A percentile compares a stretch with the other conserved stretches of the same genome.
phyloP scores from a whole-genome alignment of 2,329 filamentous ascomycete genomes.

The Magnaporthiopsis poae region DNA sequence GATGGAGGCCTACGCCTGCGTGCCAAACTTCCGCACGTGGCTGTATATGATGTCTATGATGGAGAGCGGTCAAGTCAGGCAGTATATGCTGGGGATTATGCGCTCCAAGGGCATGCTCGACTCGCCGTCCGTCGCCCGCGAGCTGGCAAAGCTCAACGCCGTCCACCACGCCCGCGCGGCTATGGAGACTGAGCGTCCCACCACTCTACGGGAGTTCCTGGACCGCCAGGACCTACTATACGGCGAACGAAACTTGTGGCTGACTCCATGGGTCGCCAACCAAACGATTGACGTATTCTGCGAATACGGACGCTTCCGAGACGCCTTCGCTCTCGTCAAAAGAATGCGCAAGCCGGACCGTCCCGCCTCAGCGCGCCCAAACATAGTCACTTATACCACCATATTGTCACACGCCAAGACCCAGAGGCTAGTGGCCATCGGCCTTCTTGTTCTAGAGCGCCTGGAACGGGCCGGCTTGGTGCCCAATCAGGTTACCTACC shows the following conservation, averaged over 20 bases:
- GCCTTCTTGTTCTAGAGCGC: conserved; percentile 16
- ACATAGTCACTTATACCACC: conserved; percentile 26
- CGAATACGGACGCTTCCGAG: conserved; percentile 25
- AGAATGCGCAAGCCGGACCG: conserved; percentile 16
- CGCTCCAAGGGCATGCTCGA: conserved; percentile 33
- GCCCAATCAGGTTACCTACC: conserved; percentile 25
- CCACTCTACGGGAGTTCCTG: conserved; percentile 26
- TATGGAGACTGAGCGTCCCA: conserved; percentile 5
- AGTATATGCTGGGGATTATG: conserved; percentile 38
- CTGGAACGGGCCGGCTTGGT: conserved; percentile 13
- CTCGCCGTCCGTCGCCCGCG: conserved; percentile 24
- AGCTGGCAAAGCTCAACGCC: conserved; percentile 34
- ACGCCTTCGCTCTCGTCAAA: conserved; percentile 23
- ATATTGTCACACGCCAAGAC: conserved; percentile 20
- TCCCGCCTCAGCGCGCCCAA: conserved; percentile 16
- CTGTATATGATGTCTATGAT: conserved; percentile 41
- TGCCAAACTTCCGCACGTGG: conserved; percentile 38
- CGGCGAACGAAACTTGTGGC: conserved; percentile 32
- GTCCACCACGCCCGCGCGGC: conserved; percentile 33
- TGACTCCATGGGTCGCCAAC: conserved; percentile 26
- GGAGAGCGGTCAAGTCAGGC: conserved; percentile 45
- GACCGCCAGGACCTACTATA: conserved; percentile 32
- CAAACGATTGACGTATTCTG: conserved; percentile 33
- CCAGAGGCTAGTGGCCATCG: conserved; percentile 15
- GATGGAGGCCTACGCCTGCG: conserved; percentile 30